A percentile compares a stretch with the other conserved stretches of the same genome.
These are phyloP conservation scores for Ustilago tritici DNA, from an alignment of 1,284 basidiomycete genomes.

Conservation along the genomic window DNA sequence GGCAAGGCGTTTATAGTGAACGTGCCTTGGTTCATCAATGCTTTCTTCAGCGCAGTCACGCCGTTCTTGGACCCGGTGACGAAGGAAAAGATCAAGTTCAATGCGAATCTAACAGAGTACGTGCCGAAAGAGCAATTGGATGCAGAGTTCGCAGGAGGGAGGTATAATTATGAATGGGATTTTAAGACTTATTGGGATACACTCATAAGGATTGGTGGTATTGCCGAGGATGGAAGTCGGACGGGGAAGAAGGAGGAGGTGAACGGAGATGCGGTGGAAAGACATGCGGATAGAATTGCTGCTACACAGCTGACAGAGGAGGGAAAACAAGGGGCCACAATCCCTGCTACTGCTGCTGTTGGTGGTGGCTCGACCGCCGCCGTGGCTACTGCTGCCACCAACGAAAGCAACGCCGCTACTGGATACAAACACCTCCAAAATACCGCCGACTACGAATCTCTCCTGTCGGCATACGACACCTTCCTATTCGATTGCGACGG, in stretches of 20 bases:
- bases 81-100: slow-evolving; percentile 86
- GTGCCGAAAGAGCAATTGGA: slow-evolving; percentile 82
- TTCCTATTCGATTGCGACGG: slow-evolving; percentile 86
- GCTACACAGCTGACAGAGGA: slow-evolving; percentile 25
- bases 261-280: slow-evolving; percentile 32
- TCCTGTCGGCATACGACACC: slow-evolving; percentile 63
- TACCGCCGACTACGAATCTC: slow-evolving; percentile 42
- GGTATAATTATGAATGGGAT: slow-evolving; percentile 82
- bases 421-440: slow-evolving; percentile 52
- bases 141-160: slow-evolving; percentile 81
- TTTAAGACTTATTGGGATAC: slow-evolving; percentile 76
- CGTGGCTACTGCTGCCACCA: neutral
- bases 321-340: slow-evolving; percentile 10
- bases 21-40: slow-evolving; percentile 74
- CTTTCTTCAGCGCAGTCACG: slow-evolving; percentile 81
- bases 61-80: slow-evolving; percentile 92
- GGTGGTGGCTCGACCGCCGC: slow-evolving; percentile 19
- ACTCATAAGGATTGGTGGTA: slow-evolving; percentile 41
- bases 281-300: slow-evolving; percentile 39
- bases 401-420: neutral
- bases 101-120: slow-evolving; percentile 77
- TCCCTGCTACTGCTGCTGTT: slow-evolving; percentile 21
- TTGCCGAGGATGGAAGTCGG: slow-evolving; percentile 54
- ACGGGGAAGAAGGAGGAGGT: neutral
- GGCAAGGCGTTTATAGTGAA: slow-evolving; percentile 87